Percentiles rank a stretch among this genome's conserved stretches.
Conservation (phyloP, 805 yeast genomes). For the Yarrowia porcina region DNA sequence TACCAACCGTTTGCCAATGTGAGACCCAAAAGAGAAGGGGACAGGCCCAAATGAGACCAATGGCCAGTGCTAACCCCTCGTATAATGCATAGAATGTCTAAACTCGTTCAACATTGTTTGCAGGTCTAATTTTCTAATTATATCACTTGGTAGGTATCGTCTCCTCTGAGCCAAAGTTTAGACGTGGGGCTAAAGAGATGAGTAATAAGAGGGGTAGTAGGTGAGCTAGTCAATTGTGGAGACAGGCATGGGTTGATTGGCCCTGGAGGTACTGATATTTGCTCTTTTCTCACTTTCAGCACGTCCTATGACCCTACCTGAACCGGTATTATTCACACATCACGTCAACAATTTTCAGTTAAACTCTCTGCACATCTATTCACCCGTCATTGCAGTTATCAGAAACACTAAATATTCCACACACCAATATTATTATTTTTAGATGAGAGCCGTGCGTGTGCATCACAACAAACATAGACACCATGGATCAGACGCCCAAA, state of each 20-base stretch:
- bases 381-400: neutral
- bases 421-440: conserved; percentile 8
- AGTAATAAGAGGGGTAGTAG: neutral
- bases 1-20: neutral
- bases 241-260: neutral
- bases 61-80: neutral
- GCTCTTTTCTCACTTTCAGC: too few species aligned
- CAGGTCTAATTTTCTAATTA: neutral
- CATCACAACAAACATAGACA: neutral
- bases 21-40: neutral
- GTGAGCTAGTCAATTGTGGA: neutral
- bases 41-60: neutral
- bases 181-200: neutral
- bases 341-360: neutral
- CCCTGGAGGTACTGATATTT: rapidly evolving
- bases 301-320: too few species aligned
- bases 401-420: neutral
- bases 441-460: conserved; percentile 16
- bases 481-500: conserved; percentile 15
- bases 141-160: neutral
- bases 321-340: neutral
- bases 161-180: neutral
- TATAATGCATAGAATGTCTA: conserved; percentile 8
- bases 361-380: neutral
- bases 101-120: neutral